These are phyloP conservation scores for Chrysoporthe cubensis DNA, from an alignment of 2,329 filamentous ascomycete species.

Conservation along the genomic window DNA sequence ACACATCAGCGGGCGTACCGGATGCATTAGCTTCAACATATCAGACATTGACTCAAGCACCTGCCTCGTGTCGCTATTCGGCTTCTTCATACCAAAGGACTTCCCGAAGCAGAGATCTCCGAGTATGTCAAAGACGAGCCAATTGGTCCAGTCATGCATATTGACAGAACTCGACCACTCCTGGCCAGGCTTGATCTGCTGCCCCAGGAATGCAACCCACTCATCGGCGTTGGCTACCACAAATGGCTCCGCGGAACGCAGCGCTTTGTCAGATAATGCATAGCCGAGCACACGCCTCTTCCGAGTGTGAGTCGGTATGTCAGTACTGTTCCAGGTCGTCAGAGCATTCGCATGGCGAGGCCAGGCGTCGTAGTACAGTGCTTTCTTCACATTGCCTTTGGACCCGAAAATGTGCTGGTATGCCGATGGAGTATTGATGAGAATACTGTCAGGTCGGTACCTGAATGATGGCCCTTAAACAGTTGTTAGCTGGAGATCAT, in stretches of 20 bases:
- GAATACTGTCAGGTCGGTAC: conserved; percentile 22
- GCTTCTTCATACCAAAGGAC: conserved; percentile 30
- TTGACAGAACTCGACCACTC: conserved; percentile 14
- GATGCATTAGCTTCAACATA: conserved; percentile 31
- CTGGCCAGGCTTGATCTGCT: conserved; percentile 26
- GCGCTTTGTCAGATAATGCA: conserved; percentile 47
- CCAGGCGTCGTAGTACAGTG: conserved; percentile 26
- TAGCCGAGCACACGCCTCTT: conserved; percentile 49
- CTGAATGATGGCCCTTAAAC: conserved; percentile 18
- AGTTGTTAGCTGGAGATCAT: neutral
- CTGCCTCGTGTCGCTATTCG: conserved; percentile 23
- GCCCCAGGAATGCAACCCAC: conserved; percentile 22
- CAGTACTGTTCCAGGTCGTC: conserved; percentile 49
- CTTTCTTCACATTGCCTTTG: conserved; percentile 28
- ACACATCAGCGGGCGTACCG: conserved; percentile 9
- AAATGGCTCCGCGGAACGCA: conserved; percentile 45
- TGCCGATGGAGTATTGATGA: conserved; percentile 34
- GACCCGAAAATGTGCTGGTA: conserved; percentile 26
- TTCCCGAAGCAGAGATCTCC: conserved; percentile 31
- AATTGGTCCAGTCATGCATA: conserved; percentile 24
- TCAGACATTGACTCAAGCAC: conserved; percentile 21
- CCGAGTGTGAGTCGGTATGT: conserved; percentile 46
- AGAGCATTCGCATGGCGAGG: conserved; percentile 21
- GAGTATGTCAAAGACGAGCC: conserved; percentile 28
- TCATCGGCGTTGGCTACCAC: conserved; percentile 25